Conservation (phyloP, 805 yeast species). For the Naumovozyma dairenensis region DNA sequence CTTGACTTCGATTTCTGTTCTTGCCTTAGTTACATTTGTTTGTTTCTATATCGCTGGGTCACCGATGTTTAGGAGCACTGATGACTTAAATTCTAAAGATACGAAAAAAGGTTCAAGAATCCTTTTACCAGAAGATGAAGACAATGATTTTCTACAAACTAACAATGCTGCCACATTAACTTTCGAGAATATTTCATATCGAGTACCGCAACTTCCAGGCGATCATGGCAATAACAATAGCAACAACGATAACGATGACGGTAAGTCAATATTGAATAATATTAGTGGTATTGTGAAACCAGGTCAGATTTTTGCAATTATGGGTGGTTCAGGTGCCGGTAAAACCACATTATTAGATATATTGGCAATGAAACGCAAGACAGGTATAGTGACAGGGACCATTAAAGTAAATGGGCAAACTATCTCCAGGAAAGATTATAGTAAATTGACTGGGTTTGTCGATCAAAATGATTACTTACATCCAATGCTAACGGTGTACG, state of each 20-base stretch:
- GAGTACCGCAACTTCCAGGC: constrained; percentile 7
- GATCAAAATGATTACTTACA: constrained; percentile 89
- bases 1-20: constrained; percentile 31
- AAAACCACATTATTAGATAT: constrained; percentile 90
- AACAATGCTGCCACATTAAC: constrained; percentile 60
- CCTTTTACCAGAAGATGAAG: constrained; percentile 19
- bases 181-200: constrained; percentile 63
- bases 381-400: constrained; percentile 59
- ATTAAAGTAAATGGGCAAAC: constrained; percentile 63
- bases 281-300: constrained; percentile 75
- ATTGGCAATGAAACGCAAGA: constrained; percentile 77
- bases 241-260: background rate
- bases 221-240: constrained; percentile 13
- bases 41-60: constrained; percentile 45
- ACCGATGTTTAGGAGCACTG: constrained; percentile 42
- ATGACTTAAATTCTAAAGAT: too few species aligned
- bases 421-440: constrained; percentile 35
- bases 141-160: constrained; percentile 38
- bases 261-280: constrained; percentile 53
- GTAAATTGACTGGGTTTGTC: constrained; percentile 79
- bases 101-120: constrained; percentile 15
- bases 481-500: constrained; percentile 91
- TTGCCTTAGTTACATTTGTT: constrained; percentile 23
- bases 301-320: constrained; percentile 83
- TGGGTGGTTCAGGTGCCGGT: constrained; percentile 99